Percentiles rank a stretch among this genome's conserved stretches.
Evolutionary conservation across 345 rosid species (phyloP).

Genomic region (Geranium rotundifolium): DNA sequence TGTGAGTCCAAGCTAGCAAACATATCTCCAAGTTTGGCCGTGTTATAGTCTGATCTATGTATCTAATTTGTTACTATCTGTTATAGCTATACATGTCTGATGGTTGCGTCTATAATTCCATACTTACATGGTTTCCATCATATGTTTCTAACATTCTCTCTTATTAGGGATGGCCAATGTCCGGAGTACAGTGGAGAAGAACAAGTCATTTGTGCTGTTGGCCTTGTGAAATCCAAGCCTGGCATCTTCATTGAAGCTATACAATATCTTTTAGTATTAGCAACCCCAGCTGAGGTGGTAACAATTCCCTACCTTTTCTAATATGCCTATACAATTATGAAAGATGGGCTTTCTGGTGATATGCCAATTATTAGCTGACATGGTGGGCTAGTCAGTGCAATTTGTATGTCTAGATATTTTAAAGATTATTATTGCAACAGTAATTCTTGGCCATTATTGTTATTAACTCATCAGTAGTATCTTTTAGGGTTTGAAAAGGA

Average conservation of each 20-base stretch:
- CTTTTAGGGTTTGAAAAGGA: too few relatives aligned
- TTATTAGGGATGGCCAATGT: conserved; percentile 85
- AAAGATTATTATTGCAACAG: neutral
- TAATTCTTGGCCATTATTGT: neutral
- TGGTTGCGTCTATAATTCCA: neutral
- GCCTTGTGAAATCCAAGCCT: conserved; percentile 73
- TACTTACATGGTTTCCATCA: conserved; percentile 9
- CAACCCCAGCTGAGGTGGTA: conserved; percentile 84
- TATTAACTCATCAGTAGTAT: too few relatives aligned
- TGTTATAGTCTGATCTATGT: too few relatives aligned
- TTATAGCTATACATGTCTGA: neutral
- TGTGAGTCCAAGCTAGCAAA: too few relatives aligned
- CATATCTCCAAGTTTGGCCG: too few relatives aligned
- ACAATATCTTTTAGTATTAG: conserved; percentile 71
- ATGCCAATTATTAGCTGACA: neutral
- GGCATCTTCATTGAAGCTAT: conserved; percentile 93
- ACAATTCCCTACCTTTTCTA: neutral
- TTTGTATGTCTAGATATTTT: neutral
- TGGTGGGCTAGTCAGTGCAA: neutral
- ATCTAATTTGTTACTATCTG: neutral
- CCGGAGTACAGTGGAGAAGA: conserved; percentile 83
- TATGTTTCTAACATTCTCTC: conserved; percentile 12
- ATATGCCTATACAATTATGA: neutral
- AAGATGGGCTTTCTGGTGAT: neutral
- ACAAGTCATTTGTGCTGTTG: conserved; percentile 93